A percentile compares a stretch with the other conserved stretches of the same genome.
Evolutionary conservation across 1,284 basidiomycete genomes (phyloP).

Genomic region (Trichosporon sp.): DNA sequence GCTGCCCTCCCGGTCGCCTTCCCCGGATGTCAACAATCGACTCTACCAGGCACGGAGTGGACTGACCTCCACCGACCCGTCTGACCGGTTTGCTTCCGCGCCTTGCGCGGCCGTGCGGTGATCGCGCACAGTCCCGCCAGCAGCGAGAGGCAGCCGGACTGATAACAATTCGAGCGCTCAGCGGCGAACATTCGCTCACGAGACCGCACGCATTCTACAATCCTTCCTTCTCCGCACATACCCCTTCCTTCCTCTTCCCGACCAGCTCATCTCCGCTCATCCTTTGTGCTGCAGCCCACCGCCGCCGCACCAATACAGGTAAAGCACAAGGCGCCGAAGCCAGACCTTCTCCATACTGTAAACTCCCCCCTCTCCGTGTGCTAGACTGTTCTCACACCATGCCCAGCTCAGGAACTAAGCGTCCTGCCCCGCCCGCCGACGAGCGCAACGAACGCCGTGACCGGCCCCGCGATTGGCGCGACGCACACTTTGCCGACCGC

Average conservation of each 20-base stretch:
- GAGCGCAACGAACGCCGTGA: conserved; percentile 47
- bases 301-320: not conserved
- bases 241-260: not conserved
- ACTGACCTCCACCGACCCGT: not conserved
- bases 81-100: not conserved
- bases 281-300: not conserved
- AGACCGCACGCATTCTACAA: conserved; percentile 6
- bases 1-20: not conserved
- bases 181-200: not conserved
- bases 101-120: not conserved
- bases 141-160: not conserved
- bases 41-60: not conserved
- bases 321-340: not conserved
- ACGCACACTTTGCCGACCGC: conserved; percentile 57
- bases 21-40: not conserved
- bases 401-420: conserved; percentile 15
- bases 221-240: not conserved
- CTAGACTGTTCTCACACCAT: conserved; percentile 17
- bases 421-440: conserved; percentile 5
- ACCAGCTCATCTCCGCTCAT: not conserved
- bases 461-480: conserved; percentile 66
- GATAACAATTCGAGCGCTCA: not conserved
- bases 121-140: not conserved
- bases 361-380: conserved; percentile 6
- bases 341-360: conserved; percentile 8